Percentiles rank a stretch among this genome's conserved stretches.
phyloP scores from a whole-genome alignment of 1,284 basidiomycete species.

The Microbotryum saponariae region DNA sequence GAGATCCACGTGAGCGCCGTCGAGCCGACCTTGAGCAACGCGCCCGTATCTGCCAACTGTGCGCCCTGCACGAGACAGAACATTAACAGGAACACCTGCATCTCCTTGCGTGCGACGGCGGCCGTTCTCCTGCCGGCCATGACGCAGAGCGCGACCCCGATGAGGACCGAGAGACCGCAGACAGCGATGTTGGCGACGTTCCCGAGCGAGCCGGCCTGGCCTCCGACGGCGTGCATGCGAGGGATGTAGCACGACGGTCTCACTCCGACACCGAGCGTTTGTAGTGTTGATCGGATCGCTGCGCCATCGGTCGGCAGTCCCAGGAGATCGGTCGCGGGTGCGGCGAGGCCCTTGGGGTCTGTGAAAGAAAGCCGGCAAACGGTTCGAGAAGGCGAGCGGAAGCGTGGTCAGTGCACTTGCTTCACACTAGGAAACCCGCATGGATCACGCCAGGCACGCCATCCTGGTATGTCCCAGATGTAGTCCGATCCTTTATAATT shows the following conservation, averaged over 20 bases:
- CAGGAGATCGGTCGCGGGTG: slow-evolving; percentile 26
- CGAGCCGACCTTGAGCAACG: slow-evolving; percentile 25
- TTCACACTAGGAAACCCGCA: background rate
- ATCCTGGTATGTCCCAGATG: background rate
- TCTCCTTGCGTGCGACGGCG: slow-evolving; percentile 34
- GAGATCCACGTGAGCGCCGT: slow-evolving; percentile 32
- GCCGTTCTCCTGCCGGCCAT: slow-evolving; percentile 27
- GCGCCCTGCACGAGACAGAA: slow-evolving; percentile 33
- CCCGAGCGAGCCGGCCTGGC: slow-evolving; percentile 21
- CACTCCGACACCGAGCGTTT: slow-evolving; percentile 29
- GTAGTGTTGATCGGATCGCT: slow-evolving; percentile 11
- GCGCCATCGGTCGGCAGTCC: slow-evolving; percentile 25
- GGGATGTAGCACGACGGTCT: slow-evolving; percentile 29
- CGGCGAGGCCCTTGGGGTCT: slow-evolving; percentile 18
- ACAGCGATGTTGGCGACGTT: slow-evolving; percentile 34
- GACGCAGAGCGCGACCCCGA: slow-evolving; percentile 29
- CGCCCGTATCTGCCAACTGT: slow-evolving; percentile 34
- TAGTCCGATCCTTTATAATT: background rate
- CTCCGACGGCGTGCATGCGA: slow-evolving; percentile 26
- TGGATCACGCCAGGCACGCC: background rate
- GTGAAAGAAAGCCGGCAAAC: background rate
- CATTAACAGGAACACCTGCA: slow-evolving; percentile 30
- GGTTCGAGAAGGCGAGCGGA: background rate
- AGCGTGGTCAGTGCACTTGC: background rate
- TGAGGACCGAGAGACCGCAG: slow-evolving; percentile 30